Percentiles rank a stretch among this genome's conserved stretches.
Evolutionary conservation across 176 grass and related monocot species (phyloP).

Genomic region (Areca catechu): DNA sequence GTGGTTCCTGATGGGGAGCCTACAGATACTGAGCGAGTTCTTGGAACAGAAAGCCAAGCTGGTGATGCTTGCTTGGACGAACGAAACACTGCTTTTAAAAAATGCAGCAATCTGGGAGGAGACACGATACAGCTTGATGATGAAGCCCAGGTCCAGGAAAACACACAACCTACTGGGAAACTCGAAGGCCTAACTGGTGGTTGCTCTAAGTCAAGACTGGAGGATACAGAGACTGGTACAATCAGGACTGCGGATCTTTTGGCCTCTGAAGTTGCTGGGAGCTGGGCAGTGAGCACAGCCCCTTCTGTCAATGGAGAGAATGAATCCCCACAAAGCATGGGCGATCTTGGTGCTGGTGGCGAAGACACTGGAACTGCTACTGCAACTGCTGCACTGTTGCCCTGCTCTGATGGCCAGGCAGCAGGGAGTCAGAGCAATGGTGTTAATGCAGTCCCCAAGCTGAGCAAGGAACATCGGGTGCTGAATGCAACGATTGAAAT

Average conservation of each 20-base stretch:
- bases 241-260: constrained; percentile 74
- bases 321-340: constrained; percentile 45
- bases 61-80: constrained; percentile 37
- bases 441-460: constrained; percentile 18
- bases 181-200: constrained; percentile 11
- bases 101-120: constrained; percentile 49
- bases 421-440: constrained; percentile 60
- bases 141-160: constrained; percentile 47
- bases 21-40: constrained; percentile 60
- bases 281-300: constrained; percentile 78
- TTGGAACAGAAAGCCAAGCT: constrained; percentile 58
- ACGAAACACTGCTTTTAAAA: constrained; percentile 27
- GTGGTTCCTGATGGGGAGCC: constrained; percentile 39
- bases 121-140: constrained; percentile 77
- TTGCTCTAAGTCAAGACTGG: constrained; percentile 32
- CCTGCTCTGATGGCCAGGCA: constrained; percentile 42
- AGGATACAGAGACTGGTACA: constrained; percentile 40
- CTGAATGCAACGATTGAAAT: constrained; percentile 64
- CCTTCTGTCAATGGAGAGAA: constrained; percentile 60
- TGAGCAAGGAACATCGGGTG: constrained; percentile 28
- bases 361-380: constrained; percentile 1
- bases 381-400: constrained; percentile 35
- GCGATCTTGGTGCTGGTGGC: constrained; percentile 21
- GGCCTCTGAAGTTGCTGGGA: constrained; percentile 80
- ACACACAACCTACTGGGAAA: constrained; percentile 27